Evolutionary conservation across 164 flowering plant species (phyloP).

Genomic region (Tetrastigma voinierianum): DNA sequence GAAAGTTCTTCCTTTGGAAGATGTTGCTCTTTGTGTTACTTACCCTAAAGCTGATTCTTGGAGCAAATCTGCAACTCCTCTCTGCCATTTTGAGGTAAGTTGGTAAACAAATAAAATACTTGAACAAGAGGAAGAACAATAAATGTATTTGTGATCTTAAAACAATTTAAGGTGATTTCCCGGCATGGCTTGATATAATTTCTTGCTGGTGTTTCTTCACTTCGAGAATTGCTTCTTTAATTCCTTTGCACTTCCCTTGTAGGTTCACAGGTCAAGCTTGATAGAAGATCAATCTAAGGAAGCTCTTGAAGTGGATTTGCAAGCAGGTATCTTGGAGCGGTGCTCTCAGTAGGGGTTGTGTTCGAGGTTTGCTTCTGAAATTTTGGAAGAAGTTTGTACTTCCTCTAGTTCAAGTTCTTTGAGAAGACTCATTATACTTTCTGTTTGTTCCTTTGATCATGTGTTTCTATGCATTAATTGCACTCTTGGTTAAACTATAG

Average conservation of each 20-base stretch:
- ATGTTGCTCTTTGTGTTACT: conserved; percentile 12
- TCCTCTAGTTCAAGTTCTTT: no score
- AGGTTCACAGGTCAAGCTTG: conserved; percentile 68
- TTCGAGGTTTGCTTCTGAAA: conserved; percentile 54
- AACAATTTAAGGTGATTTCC: no score
- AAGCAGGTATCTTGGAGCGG: conserved; percentile 86
- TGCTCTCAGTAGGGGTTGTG: conserved; percentile 82
- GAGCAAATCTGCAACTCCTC: conserved; percentile 64
- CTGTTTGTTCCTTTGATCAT: no score
- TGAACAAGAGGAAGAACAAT: no score
- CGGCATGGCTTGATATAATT: neutral
- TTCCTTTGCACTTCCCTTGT: conserved; percentile 1
- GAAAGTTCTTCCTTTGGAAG: conserved; percentile 65
- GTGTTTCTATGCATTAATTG: no score
- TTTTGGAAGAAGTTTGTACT: neutral
- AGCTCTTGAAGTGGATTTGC: conserved; percentile 97
- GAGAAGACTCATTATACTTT: no score
- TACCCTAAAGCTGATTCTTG: conserved; percentile 66
- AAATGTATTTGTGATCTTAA: no score
- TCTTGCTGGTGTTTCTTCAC: neutral
- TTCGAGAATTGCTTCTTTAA: neutral
- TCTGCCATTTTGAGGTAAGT: conserved; percentile 71
- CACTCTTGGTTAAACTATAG: no score
- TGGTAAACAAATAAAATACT: neutral
- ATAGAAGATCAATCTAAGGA: conserved; percentile 55